Conservation (phyloP, 148 eudicot species). For the Silene uniflora region DNA sequence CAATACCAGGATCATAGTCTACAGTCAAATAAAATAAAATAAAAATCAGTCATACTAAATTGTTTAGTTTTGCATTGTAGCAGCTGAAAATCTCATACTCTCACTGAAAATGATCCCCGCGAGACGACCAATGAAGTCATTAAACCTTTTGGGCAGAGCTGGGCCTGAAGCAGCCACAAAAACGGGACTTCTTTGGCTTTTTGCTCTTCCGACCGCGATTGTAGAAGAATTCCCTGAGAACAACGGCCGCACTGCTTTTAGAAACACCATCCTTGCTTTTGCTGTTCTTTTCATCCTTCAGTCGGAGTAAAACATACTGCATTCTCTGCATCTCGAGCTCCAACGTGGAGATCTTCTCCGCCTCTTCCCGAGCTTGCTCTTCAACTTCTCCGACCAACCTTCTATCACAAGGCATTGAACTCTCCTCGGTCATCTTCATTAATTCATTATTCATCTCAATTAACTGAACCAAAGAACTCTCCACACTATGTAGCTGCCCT, state of each 20-base stretch:
- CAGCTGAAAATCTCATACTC: not conserved
- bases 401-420: slow-evolving; percentile 24
- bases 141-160: slow-evolving; percentile 22
- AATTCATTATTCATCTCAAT: slow-evolving; percentile 54
- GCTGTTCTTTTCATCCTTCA: slow-evolving; percentile 62
- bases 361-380: slow-evolving; percentile 62
- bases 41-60: not conserved
- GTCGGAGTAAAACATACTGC: slow-evolving; percentile 46
- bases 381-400: slow-evolving; percentile 32
- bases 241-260: slow-evolving; percentile 46
- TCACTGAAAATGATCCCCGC: not conserved
- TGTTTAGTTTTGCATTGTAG: not conserved
- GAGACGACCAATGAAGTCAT: not conserved
- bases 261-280: slow-evolving; percentile 41
- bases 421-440: slow-evolving; percentile 44
- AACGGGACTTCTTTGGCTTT: slow-evolving; percentile 53
- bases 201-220: slow-evolving; percentile 43
- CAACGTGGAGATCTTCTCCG: slow-evolving; percentile 65
- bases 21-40: too few relatives aligned
- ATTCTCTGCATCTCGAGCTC: slow-evolving; percentile 72
- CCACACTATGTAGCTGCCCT: slow-evolving; percentile 59
- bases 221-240: slow-evolving; percentile 58
- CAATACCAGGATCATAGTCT: not conserved
- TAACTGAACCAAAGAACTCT: slow-evolving; percentile 54
- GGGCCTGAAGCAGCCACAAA: slow-evolving; percentile 67